Conservation (phyloP, 345 rosid genomes). For the Populus davidiana region DNA sequence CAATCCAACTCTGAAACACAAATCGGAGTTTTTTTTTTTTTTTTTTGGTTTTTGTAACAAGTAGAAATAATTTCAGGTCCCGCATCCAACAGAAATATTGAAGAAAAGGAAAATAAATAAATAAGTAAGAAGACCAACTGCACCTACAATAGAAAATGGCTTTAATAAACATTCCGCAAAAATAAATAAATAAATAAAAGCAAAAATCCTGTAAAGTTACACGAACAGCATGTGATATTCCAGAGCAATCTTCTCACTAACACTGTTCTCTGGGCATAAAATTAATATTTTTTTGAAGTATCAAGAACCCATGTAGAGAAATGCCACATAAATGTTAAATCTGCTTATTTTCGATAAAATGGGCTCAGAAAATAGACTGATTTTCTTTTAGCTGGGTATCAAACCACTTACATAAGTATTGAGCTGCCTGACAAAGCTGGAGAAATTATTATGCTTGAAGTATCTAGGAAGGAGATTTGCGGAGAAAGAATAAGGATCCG, state of each 20-base stretch:
- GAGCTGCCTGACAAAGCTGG: slow-evolving; percentile 39
- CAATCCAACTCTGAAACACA: neutral
- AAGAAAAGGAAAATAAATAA: neutral
- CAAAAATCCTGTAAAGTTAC: neutral
- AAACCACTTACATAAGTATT: slow-evolving; percentile 30
- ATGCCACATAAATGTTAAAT: neutral
- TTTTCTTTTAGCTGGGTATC: neutral
- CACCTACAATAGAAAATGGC: neutral
- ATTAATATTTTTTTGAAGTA: neutral
- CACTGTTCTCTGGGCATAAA: neutral
- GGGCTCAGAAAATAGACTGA: neutral
- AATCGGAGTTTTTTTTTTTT: too few relatives aligned
- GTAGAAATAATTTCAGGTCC: slow-evolving; percentile 3
- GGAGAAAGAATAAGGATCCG: slow-evolving; percentile 32
- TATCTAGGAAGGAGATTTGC: slow-evolving; percentile 20
- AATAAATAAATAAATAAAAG: too few relatives aligned
- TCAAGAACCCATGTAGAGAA: neutral
- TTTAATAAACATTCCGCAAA: slow-evolving; percentile 3
- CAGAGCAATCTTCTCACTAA: neutral
- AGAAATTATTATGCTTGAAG: slow-evolving; percentile 34
- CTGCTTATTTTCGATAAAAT: neutral
- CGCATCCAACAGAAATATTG: slow-evolving; percentile 16
- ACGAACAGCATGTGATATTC: neutral
- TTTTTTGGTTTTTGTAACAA: neutral
- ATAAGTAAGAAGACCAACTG: neutral